Conservation (phyloP, 73 alveolate species). For the Stentor coeruleus region DNA sequence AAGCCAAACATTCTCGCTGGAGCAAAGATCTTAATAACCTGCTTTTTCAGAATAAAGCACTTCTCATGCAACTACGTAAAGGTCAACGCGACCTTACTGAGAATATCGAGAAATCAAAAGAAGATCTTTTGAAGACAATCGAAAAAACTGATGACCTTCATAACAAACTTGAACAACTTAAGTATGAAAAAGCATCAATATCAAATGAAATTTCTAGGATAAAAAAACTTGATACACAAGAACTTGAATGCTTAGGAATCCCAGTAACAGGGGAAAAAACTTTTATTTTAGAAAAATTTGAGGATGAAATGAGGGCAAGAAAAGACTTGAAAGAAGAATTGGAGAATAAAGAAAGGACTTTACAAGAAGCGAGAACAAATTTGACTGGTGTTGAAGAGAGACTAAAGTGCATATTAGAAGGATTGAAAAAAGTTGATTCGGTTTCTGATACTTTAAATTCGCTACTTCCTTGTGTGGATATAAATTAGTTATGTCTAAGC, state of each 20-base stretch:
- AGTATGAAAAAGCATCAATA: neutral
- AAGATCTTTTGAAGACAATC: neutral
- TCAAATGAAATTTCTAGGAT: constrained; percentile 14
- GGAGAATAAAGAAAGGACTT: neutral
- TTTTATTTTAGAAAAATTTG: too few relatives aligned
- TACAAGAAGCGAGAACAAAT: neutral
- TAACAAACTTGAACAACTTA: neutral
- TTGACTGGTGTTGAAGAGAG: neutral
- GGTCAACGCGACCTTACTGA: neutral
- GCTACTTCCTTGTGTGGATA: too few relatives aligned
- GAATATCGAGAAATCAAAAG: neutral
- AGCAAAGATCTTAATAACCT: neutral
- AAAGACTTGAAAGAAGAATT: neutral
- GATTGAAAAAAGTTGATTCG: neutral
- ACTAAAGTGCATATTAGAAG: neutral
- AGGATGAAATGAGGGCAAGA: neutral
- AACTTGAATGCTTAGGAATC: neutral
- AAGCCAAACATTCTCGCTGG: neutral
- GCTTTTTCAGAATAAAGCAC: neutral
- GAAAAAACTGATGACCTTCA: neutral
- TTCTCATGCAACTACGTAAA: neutral
- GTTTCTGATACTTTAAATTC: neutral
- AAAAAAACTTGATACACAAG: neutral
- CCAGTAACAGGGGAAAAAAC: neutral
- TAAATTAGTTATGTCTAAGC: too few relatives aligned